Evolutionary conservation across 495 filamentous ascomycete species (phyloP).

Genomic region (Beverwykella pulmonaria): DNA sequence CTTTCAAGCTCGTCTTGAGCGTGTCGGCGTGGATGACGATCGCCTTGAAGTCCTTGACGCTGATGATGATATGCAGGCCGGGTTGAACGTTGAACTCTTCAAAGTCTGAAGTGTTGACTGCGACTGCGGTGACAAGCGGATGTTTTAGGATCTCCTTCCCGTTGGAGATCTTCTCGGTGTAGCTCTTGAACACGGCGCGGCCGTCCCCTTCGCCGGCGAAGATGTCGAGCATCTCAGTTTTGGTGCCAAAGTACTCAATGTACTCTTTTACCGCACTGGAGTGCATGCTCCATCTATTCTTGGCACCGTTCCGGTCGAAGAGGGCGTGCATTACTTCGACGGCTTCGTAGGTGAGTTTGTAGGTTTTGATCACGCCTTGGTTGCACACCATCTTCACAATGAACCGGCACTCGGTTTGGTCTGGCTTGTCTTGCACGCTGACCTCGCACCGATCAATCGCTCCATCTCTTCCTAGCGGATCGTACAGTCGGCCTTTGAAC

Average conservation of each 20-base stretch:
- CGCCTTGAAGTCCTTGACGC: slow-evolving; percentile 92
- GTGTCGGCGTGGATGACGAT: slow-evolving; percentile 83
- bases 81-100: slow-evolving; percentile 77
- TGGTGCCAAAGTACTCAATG: slow-evolving; percentile 86
- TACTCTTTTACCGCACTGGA: slow-evolving; percentile 77
- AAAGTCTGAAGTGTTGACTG: slow-evolving; percentile 84
- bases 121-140: slow-evolving; percentile 88
- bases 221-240: slow-evolving; percentile 89
- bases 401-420: slow-evolving; percentile 75
- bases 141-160: slow-evolving; percentile 91
- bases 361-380: slow-evolving; percentile 91
- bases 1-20: slow-evolving; percentile 67
- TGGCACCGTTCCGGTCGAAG: slow-evolving; percentile 71
- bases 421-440: slow-evolving; percentile 70
- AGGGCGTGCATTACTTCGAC: slow-evolving; percentile 80
- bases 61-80: slow-evolving; percentile 82
- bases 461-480: slow-evolving; percentile 69
- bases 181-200: slow-evolving; percentile 82
- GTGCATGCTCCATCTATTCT: slow-evolving; percentile 77
- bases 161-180: slow-evolving; percentile 84
- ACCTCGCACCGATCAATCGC: slow-evolving; percentile 88
- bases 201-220: slow-evolving; percentile 71
- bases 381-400: slow-evolving; percentile 81
- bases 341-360: slow-evolving; percentile 87
- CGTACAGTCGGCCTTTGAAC: slow-evolving; percentile 66